Percentiles rank a stretch among this genome's conserved stretches.
Evolutionary conservation across 1,139 yeast genomes (phyloP).

Genomic region (Suhomyces bolitotheri): DNA sequence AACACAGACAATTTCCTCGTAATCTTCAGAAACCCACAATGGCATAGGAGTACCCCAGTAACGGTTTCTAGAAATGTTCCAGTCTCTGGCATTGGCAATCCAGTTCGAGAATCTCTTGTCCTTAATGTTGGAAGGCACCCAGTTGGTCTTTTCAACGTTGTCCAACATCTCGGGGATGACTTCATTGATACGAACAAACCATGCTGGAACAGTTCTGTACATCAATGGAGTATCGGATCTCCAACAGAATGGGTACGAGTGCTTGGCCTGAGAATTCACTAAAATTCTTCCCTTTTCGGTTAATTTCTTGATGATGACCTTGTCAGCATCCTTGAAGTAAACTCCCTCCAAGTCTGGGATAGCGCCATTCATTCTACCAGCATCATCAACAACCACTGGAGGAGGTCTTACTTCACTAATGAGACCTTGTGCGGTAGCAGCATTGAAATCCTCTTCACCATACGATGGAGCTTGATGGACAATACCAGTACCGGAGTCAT

Average conservation of each 20-base stretch:
- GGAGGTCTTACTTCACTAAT: constrained; percentile 68
- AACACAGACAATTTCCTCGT: constrained; percentile 86
- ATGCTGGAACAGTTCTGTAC: constrained; percentile 95
- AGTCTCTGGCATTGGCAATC: constrained; percentile 98
- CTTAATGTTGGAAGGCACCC: constrained; percentile 92
- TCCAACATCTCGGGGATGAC: constrained; percentile 86
- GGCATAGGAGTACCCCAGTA: constrained; percentile 99
- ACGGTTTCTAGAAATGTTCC: constrained; percentile 97
- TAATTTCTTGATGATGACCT: constrained; percentile 79
- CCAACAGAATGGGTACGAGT: constrained; percentile 99
- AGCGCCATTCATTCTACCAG: constrained; percentile 75
- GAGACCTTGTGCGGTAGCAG: constrained; percentile 73
- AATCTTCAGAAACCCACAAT: constrained; percentile 94
- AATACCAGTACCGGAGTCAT: constrained; percentile 97
- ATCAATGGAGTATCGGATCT: constrained; percentile 97
- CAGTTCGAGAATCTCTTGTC: constrained; percentile 96
- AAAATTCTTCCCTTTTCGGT: constrained; percentile 77
- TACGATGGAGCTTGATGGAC: constrained; percentile 98
- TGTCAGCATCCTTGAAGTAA: constrained; percentile 96
- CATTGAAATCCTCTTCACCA: constrained; percentile 97
- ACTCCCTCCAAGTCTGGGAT: constrained; percentile 77
- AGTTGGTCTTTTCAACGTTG: constrained; percentile 80
- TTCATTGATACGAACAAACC: constrained; percentile 92
- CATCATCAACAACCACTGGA: constrained; percentile 93
- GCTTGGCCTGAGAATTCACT: constrained; percentile 80